Conservation (phyloP, 1,139 yeast genomes). For the Blastobotrys proliferans region DNA sequence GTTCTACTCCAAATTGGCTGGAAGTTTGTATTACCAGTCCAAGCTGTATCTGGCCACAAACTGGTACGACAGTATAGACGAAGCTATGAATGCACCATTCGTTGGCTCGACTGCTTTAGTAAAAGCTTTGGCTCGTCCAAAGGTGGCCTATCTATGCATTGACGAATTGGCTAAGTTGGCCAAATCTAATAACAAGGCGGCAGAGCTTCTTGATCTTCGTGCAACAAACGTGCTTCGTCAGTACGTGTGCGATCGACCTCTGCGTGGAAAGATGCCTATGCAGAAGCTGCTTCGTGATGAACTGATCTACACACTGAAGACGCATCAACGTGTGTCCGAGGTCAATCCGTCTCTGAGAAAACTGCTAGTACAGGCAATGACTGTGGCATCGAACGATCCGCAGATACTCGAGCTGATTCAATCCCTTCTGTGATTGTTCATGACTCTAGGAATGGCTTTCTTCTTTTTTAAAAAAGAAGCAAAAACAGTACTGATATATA, state of each 20-base stretch:
- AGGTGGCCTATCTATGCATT: slow-evolving; percentile 47
- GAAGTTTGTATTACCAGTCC: slow-evolving; percentile 37
- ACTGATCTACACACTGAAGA: slow-evolving; percentile 31
- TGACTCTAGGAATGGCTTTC: not conserved
- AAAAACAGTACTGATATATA: not conserved
- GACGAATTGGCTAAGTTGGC: slow-evolving; percentile 38
- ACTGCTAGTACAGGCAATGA: slow-evolving; percentile 9
- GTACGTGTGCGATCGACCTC: slow-evolving; percentile 48
- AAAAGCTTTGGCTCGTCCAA: slow-evolving; percentile 36
- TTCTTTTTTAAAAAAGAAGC: not conserved
- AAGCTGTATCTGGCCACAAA: slow-evolving; percentile 10
- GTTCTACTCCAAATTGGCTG: slow-evolving; percentile 37
- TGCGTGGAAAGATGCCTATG: slow-evolving; percentile 51
- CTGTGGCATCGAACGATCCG: slow-evolving; percentile 7
- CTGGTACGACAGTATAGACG: slow-evolving; percentile 32
- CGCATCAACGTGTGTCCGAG: not conserved
- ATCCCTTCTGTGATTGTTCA: slow-evolving; percentile 3
- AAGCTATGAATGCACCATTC: not conserved
- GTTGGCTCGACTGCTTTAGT: slow-evolving; percentile 49
- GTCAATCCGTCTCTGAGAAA: slow-evolving; percentile 1
- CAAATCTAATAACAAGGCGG: not conserved
- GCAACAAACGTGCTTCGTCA: slow-evolving; percentile 49
- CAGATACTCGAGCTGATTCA: slow-evolving; percentile 7
- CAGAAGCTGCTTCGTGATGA: slow-evolving; percentile 51
- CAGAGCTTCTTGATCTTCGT: slow-evolving; percentile 42